Evolutionary conservation across 768 basidiomycete species (phyloP), one percentile per base, ranked within the genome.

Genomic region (Imleria badia): DNA sequence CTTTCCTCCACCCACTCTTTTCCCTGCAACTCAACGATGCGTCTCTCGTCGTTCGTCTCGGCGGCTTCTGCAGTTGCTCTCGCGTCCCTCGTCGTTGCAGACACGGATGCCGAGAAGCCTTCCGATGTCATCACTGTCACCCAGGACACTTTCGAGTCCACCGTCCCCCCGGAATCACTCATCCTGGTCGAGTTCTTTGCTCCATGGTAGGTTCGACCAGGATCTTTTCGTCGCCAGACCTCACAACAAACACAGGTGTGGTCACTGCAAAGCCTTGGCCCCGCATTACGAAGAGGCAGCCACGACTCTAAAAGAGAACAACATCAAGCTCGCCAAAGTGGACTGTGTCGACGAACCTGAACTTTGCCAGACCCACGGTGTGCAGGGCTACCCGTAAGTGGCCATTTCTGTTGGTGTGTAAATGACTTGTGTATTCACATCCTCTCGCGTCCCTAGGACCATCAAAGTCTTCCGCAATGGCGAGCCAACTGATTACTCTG

Each of bases 161-260:
- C 79, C 53, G 83, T 95, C 54, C 74, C 78, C 56, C 70, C 76
- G 4, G 90, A 92, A 66, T 69, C 85, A 19, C 75, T 96, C 59
- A 84, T 93, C 58, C 81, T 98, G 30, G 90, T 98, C 57, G 96
- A 98, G 78, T 98, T 94, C 85, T 96, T 91, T 68, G 91, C 91
- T 26, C 91, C 89, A 59, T 93, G 89, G 89, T 89, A 66, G 11
- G 67, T 59, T 26, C 17, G 19, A 45, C 23, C 12, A 29, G 0
- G n/a, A 8, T 0, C 19, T 9, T 29, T 15, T 19, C 3, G 7
- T 36, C 15, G 8, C n/a, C 6, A 6, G 22, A 17, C 26, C 39
- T 54, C 3, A 63, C 9, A 9, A 17, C 12, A 8, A 34, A 23
- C 6, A n/a, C 49, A 91, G 89, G 90, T 95, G 93, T 69, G 93